Conservation (phyloP, 371 early-diverging fungal species). For the Circinella umbellata region DNA sequence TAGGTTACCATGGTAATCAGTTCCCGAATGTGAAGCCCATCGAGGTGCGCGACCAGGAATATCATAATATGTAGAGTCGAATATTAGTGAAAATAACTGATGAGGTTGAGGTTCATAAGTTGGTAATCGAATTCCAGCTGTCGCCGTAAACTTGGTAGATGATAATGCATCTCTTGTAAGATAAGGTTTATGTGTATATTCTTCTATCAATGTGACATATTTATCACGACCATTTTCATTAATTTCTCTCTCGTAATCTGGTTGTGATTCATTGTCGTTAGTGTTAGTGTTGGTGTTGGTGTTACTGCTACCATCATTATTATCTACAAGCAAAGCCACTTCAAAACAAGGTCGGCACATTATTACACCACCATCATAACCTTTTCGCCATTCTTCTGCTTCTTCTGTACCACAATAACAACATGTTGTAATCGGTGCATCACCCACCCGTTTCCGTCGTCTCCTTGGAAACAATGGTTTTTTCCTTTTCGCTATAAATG, state of each 20-base stretch:
- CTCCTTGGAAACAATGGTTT: conserved; percentile 42
- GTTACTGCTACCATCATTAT: conserved; percentile 28
- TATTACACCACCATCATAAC: conserved; percentile 78
- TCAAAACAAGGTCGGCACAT: conserved; percentile 86
- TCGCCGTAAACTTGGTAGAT: conserved; percentile 46
- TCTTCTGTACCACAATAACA: conserved; percentile 53
- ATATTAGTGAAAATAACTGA: conserved; percentile 79
- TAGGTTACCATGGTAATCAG: conserved; percentile 81
- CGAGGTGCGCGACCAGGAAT: conserved; percentile 91
- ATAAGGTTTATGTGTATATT: conserved; percentile 81
- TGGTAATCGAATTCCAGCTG: conserved; percentile 49
- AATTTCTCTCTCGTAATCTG: conserved; percentile 18
- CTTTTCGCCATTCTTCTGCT: conserved; percentile 62
- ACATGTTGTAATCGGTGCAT: conserved; percentile 35
- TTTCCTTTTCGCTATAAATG: conserved; percentile 33
- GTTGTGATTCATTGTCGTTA: conserved; percentile 8
- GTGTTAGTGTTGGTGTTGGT: conserved; percentile 8
- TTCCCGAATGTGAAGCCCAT: conserved; percentile 91
- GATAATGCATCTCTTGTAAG: conserved; percentile 72
- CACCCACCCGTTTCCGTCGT: conserved; percentile 34
- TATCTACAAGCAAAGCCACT: conserved; percentile 55
- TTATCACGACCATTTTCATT: conserved; percentile 24
- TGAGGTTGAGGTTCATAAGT: conserved; percentile 80
- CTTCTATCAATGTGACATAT: conserved; percentile 72
- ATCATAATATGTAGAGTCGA: conserved; percentile 86